Conservation (phyloP, 2,329 filamentous ascomycete species). For the Neobulgaria alba region DNA sequence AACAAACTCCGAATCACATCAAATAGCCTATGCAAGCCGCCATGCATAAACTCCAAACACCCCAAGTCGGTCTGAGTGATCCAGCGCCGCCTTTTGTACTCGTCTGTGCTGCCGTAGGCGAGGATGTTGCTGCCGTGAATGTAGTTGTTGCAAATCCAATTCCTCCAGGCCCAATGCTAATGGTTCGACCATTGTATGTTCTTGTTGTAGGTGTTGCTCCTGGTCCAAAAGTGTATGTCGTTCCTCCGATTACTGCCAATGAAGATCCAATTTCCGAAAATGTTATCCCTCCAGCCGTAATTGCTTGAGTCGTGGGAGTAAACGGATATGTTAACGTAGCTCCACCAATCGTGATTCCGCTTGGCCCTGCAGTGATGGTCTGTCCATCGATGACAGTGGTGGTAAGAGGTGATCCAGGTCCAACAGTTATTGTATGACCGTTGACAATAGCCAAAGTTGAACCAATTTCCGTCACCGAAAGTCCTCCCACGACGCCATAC, state of each 20-base stretch:
- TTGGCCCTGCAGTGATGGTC: conserved; percentile 42
- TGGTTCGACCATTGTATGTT: conserved; percentile 17
- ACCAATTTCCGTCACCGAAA: conserved; percentile 23
- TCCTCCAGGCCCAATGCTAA: conserved; percentile 23
- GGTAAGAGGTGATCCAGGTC: conserved; percentile 32
- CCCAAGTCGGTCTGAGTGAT: conserved; percentile 2
- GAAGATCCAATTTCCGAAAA: conserved; percentile 18
- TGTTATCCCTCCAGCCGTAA: conserved; percentile 21
- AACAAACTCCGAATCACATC: not conserved
- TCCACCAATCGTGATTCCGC: conserved; percentile 33
- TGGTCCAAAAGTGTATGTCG: conserved; percentile 20
- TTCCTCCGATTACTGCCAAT: conserved; percentile 18
- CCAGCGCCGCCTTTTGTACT: conserved; percentile 11
- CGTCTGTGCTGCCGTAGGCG: conserved; percentile 6
- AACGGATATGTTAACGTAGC: conserved; percentile 18
- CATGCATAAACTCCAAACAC: conserved; percentile 8
- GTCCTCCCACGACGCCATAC: conserved; percentile 21
- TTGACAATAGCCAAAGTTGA: conserved; percentile 36
- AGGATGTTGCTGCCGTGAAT: conserved; percentile 10
- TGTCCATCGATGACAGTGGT: conserved; percentile 42
- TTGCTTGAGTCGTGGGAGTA: conserved; percentile 14
- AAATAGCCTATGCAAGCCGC: not conserved
- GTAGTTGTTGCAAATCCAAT: conserved; percentile 24
- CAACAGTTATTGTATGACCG: conserved; percentile 37
- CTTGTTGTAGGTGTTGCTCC: conserved; percentile 13